Base-by-base conservation (phyloP, 371 early-diverging fungal species). In the Mucor racemosus region DNA sequence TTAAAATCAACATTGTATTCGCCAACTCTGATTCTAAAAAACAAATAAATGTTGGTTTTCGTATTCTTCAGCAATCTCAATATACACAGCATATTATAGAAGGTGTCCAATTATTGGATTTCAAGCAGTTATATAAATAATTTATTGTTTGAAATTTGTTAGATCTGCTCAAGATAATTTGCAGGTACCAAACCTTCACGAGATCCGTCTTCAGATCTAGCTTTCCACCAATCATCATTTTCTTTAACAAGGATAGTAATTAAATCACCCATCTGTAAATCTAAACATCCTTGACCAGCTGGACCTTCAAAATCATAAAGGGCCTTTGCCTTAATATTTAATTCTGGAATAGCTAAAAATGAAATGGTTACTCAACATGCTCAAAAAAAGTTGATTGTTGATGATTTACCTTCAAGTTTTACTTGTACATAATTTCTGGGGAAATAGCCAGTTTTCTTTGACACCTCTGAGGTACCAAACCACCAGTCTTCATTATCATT, bases 201-300 rank as follows among this genome's bases (percentile, higher is more conserved):
- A 46, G 79, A 78, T 19, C 77, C 73, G 31, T 75, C 83, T 46
- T 86, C 87, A 10, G 69, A 64, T 67, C 90, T 86, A 26, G 88
- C 93, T 61, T 85, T 85, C 85, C 89, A 90, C 94, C 94, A 94
- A 55, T 92, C 93, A 42, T 86, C 86, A 81, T 92, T 92, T 74
- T 84, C 84, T 73, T 86, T 87, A 35, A 90, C 89, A 58, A 91
- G 34, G 40, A 80, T 60, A 17, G 67, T 73, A 17, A 80, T 19
- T 5, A 60, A 57, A 0, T 67, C 71, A 7, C 76, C 81, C 6
- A 72, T 71, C 17, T 72, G 62, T 41, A 80, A 68, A 40, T 63
- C 65, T 31, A 80, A 65, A 40, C 76, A 76, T 6, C 71, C 78
- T 56, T 78, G 76, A 41, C 65, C 75, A 46, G 60, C 67, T 19